Conservation (phyloP, 73 alveolate genomes). For the Tetrahymena malaccensis region DNA sequence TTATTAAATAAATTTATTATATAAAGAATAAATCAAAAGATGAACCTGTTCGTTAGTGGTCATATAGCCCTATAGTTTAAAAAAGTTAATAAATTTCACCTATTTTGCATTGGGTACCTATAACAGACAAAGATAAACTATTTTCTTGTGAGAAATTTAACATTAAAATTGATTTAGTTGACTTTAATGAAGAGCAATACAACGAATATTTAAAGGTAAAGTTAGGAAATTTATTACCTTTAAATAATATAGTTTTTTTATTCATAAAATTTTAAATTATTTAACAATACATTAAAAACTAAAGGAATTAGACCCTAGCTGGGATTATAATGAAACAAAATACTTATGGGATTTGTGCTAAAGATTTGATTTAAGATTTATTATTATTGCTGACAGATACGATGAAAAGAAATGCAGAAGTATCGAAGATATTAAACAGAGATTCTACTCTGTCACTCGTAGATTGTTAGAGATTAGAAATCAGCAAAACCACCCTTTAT, state of each 20-base stretch:
- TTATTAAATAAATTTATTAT: not conserved
- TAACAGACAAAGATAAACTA: not conserved
- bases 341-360: conserved; percentile 7
- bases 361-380: conserved; percentile 6
- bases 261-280: not conserved
- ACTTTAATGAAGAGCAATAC: conserved; percentile 6
- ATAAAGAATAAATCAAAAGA: not conserved
- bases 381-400: conserved; percentile 29
- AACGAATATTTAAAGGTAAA: not conserved
- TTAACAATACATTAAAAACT: not conserved
- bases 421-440: conserved; percentile 14
- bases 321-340: conserved; percentile 30
- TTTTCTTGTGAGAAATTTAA: conserved; percentile 36
- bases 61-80: not conserved
- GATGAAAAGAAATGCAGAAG: conserved; percentile 1
- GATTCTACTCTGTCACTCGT: conserved; percentile 30
- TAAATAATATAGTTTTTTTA: too few species aligned
- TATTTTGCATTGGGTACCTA: conserved; percentile 35
- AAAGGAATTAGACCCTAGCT: not conserved
- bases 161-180: conserved; percentile 14
- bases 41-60: conserved; percentile 17
- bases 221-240: too few species aligned
- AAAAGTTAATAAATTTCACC: not conserved
- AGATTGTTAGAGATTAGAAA: not conserved
- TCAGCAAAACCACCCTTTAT: not conserved